These are phyloP conservation scores for Penicillium argentinense DNA, from an alignment of 495 filamentous ascomycete species.

Conservation along the genomic window DNA sequence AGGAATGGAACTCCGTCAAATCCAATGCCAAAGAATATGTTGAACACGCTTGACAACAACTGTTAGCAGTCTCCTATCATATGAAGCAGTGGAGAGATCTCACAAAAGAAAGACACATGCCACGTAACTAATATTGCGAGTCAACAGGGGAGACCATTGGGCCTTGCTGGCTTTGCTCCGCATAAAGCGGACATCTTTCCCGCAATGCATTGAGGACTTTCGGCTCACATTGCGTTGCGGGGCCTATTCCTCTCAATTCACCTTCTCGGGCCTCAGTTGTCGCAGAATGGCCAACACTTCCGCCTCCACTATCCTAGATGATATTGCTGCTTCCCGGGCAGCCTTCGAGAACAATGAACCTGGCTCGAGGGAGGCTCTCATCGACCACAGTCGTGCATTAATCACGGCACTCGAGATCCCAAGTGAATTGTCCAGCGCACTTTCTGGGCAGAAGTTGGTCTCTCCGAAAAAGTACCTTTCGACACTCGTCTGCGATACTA, in stretches of 20 bases:
- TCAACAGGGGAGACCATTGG: too few relatives aligned
- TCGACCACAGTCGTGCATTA: constrained; percentile 33
- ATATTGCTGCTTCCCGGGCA: constrained; percentile 9
- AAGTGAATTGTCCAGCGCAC: constrained; percentile 39
- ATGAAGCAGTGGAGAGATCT: too few relatives aligned
- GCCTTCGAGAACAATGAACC: constrained; percentile 32
- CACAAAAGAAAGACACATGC: too few relatives aligned
- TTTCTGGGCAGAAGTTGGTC: constrained; percentile 47
- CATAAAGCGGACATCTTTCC: too few relatives aligned
- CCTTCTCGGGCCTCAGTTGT: too few relatives aligned
- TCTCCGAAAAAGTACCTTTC: constrained; percentile 1
- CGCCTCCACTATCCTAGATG: constrained; percentile 8
- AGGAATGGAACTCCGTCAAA: constrained; percentile 1
- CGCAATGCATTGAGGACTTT: too few relatives aligned
- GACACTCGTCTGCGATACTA: neutral
- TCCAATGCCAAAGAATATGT: constrained; percentile 2
- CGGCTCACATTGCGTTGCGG: too few relatives aligned
- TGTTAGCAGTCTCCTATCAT: too few relatives aligned
- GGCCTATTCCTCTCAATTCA: too few relatives aligned
- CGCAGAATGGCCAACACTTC: constrained; percentile 2
- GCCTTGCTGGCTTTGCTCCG: too few relatives aligned
- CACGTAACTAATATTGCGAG: too few relatives aligned
- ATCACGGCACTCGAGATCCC: constrained; percentile 33
- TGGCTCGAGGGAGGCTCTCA: constrained; percentile 33
- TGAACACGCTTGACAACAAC: constrained; percentile 2